Conservation (phyloP, 2,329 filamentous ascomycete genomes). For the Gnomoniopsis sp. region DNA sequence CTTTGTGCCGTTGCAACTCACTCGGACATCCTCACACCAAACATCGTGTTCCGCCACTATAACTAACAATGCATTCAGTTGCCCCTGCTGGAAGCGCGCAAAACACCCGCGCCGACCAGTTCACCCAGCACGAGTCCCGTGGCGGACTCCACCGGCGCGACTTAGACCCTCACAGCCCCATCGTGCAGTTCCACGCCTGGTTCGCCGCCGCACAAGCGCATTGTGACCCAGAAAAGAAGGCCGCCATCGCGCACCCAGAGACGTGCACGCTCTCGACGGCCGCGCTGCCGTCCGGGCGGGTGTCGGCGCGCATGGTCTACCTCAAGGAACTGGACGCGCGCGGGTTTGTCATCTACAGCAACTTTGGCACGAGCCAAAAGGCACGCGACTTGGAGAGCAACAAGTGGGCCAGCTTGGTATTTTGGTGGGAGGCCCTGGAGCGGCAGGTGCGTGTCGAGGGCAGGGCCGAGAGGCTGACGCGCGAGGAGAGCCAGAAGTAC, state of each 20-base stretch:
- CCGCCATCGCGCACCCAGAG: constrained; percentile 73
- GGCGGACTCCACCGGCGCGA: constrained; percentile 59
- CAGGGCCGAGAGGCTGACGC: constrained; percentile 58
- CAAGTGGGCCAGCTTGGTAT: constrained; percentile 76
- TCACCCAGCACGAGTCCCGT: constrained; percentile 48
- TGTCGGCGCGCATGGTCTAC: constrained; percentile 85
- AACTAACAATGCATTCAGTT: constrained; percentile 37
- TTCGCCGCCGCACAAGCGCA: constrained; percentile 67
- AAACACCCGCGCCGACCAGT: constrained; percentile 70
- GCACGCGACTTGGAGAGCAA: constrained; percentile 69
- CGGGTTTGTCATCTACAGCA: constrained; percentile 91
- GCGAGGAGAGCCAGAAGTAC: constrained; percentile 69
- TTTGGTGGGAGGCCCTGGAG: constrained; percentile 86
- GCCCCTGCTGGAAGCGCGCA: constrained; percentile 59
- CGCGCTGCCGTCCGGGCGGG: constrained; percentile 74
- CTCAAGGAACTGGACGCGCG: constrained; percentile 84
- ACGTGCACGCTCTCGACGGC: constrained; percentile 87
- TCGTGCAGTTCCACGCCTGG: constrained; percentile 86
- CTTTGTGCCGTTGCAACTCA: neutral
- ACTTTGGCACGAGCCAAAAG: constrained; percentile 76
- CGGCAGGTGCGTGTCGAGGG: constrained; percentile 91
- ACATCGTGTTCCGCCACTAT: constrained; percentile 7
- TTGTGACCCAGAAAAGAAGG: constrained; percentile 10
- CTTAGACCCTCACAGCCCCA: constrained; percentile 61
- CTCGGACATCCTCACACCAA: neutral